Conservation (phyloP, 2,329 filamentous ascomycete species). For the Fusarium liriodendri region DNA sequence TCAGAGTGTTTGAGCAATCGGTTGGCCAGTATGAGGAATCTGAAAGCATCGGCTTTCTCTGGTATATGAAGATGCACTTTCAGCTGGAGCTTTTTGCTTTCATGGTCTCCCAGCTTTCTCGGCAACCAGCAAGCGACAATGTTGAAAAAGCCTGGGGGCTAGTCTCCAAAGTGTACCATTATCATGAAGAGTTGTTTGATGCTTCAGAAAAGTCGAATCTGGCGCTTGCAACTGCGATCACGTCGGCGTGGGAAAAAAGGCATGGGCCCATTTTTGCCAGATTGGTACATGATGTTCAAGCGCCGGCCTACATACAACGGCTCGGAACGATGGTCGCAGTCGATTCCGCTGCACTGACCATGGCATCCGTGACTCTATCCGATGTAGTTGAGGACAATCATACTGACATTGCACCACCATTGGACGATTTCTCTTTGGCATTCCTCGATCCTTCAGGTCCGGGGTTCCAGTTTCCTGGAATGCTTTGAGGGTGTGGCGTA, state of each 20-base stretch:
- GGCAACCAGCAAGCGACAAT: background rate
- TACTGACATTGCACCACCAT: background rate
- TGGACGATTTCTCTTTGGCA: background rate
- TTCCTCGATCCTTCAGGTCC: background rate
- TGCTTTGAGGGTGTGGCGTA: background rate
- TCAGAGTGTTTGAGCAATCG: background rate
- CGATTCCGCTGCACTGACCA: background rate
- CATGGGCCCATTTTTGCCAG: background rate
- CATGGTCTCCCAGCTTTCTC: background rate
- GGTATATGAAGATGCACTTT: background rate
- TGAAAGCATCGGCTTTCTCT: background rate
- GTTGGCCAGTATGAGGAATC: background rate
- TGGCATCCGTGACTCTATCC: background rate
- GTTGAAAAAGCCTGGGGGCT: background rate
- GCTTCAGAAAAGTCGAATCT: background rate
- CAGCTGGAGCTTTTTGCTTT: background rate
- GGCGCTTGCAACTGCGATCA: background rate
- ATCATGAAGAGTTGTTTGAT: background rate
- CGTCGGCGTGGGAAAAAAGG: background rate
- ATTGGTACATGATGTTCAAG: background rate
- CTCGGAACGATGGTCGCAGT: background rate
- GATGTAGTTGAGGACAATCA: background rate
- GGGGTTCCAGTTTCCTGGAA: background rate
- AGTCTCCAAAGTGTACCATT: background rate
- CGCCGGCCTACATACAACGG: background rate